phyloP scores from a whole-genome alignment of 176 grass and related monocot genomes.

The Aechmea fasciata region DNA sequence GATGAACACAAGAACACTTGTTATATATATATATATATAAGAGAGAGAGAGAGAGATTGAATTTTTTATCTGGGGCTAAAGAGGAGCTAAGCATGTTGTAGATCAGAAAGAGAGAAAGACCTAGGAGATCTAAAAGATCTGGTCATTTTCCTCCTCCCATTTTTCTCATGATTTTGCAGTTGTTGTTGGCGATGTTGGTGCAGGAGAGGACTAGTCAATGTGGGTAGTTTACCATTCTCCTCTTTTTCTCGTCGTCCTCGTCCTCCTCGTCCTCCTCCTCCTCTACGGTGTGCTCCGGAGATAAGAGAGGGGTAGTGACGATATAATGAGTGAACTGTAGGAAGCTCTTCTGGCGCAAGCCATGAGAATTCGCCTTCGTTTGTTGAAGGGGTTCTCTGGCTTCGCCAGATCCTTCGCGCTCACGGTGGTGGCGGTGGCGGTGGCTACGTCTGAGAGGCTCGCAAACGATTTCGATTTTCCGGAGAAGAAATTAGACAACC shows the following conservation, averaged over 20 bases:
- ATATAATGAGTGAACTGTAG: constrained; percentile 32
- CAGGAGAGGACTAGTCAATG: not conserved
- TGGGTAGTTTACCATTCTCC: not conserved
- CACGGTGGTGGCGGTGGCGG: constrained; percentile 10
- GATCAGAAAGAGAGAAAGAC: constrained; percentile 22
- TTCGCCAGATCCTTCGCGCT: constrained; percentile 60
- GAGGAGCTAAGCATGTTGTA: constrained; percentile 3
- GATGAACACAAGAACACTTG: not conserved
- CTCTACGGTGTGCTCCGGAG: constrained; percentile 6
- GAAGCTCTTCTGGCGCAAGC: constrained; percentile 53
- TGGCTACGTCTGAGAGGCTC: constrained; percentile 45
- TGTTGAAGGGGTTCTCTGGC: constrained; percentile 97
- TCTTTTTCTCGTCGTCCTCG: not conserved
- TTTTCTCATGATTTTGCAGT: not conserved
- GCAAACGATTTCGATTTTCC: constrained; percentile 97
- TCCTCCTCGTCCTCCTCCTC: constrained; percentile 9
- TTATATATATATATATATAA: constrained; percentile 1
- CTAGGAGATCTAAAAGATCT: constrained; percentile 11
- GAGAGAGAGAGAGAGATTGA: not conserved
- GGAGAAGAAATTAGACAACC: constrained; percentile 88
- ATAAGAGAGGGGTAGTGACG: constrained; percentile 48
- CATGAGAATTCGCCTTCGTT: constrained; percentile 58
- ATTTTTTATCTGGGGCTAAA: not conserved
- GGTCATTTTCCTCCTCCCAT: not conserved
- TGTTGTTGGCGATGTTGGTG: not conserved